Conservation (phyloP, 2,329 filamentous ascomycete genomes). For the Thielaviopsis ethacetica region DNA sequence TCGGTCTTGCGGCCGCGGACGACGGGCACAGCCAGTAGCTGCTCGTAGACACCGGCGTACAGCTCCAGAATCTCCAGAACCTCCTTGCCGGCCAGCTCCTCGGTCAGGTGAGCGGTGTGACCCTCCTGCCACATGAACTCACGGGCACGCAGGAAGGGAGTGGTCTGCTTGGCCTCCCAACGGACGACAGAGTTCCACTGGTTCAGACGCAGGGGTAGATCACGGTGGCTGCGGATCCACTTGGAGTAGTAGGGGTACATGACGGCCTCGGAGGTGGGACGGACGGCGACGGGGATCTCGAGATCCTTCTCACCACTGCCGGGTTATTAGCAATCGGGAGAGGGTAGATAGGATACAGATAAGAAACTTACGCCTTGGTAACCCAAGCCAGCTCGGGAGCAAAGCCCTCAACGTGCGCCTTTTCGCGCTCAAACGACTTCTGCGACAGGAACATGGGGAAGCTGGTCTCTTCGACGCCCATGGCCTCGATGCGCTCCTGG, state of each 20-base stretch:
- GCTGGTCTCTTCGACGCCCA: constrained; percentile 89
- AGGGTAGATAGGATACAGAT: not conserved
- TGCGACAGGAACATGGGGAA: constrained; percentile 92
- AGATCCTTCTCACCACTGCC: constrained; percentile 75
- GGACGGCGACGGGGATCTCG: constrained; percentile 58
- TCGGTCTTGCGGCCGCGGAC: constrained; percentile 90
- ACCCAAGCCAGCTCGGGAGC: constrained; percentile 85
- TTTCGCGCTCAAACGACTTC: constrained; percentile 75
- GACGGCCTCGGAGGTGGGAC: constrained; percentile 56
- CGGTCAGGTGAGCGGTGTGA: constrained; percentile 75
- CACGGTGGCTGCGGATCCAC: constrained; percentile 92
- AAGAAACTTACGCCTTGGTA: constrained; percentile 50
- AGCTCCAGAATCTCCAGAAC: constrained; percentile 86
- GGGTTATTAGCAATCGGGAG: not conserved
- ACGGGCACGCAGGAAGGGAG: constrained; percentile 74
- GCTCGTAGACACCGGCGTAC: constrained; percentile 82
- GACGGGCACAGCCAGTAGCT: constrained; percentile 86
- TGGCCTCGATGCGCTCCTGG: constrained; percentile 60
- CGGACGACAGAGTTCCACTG: constrained; percentile 91
- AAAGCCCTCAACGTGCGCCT: constrained; percentile 97
- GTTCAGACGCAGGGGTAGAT: constrained; percentile 84
- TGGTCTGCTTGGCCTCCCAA: constrained; percentile 92
- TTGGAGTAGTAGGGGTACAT: constrained; percentile 95
- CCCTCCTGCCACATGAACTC: constrained; percentile 99
- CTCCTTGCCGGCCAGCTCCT: constrained; percentile 66